Base-by-base conservation (phyloP, 805 yeast species). In the Yarrowia deformans region DNA sequence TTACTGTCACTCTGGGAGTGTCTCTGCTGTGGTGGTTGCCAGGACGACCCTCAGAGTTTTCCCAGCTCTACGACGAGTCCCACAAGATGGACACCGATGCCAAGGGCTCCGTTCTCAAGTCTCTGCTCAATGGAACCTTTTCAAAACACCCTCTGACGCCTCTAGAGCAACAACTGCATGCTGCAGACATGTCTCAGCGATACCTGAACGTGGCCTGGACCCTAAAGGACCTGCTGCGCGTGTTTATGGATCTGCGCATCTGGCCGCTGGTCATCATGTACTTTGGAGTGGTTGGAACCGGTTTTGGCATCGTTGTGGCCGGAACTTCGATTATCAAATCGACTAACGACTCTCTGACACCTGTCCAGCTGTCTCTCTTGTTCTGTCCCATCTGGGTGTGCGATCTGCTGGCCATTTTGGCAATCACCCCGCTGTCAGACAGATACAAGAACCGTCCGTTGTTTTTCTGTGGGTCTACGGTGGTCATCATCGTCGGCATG, bases 201-300 rank as follows among this genome's bases (percentile, higher is more conserved):
- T 86, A 86, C 73, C 78, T 74, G 55, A 78, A 79, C 37, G 70
- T 79, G 3, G 71, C 76, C 7, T 91, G 95, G 94, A 83, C 83
- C 0, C 80, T 85, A 81, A 80, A 77, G 46, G 94, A 90, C 70
- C 81, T 91, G 39, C 73, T 78, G 50, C 77, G 76, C 9, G 84
- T 91, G 49, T 72, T 90, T 29, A 73, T 81, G 40, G 97, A 92
- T 75, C 74, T 83, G 55, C 82, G 95, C 72, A 81, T 89, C 50
- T 91, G 93, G 93, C 95, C 97, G 1, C 78, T 92, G 70, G 81
- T 90, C 55, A 81, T 91, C 79, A 91, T 91, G 97, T 91, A 91
- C 79, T 92, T 91, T 76, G 97, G 97, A 19, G 97, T 90, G 23
- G 97, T 91, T 34, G 97, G 97, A 58, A 87, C 91, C n/a, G 97